Evolutionary conservation across 73 alveolate species (phyloP).

Genomic region (Blepharisma stoltei): DNA sequence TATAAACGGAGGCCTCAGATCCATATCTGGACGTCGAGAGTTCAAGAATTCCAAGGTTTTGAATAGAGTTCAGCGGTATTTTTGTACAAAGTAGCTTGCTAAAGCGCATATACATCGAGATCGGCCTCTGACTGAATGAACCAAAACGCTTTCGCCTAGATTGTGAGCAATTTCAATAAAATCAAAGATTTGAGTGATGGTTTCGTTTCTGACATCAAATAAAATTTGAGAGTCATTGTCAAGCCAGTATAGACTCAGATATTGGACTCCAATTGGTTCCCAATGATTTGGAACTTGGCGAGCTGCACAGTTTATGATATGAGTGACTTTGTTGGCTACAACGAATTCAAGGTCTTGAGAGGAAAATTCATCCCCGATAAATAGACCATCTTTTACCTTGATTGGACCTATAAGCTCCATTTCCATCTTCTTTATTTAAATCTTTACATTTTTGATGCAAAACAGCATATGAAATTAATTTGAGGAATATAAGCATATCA

Average conservation of each 20-base stretch:
- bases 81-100: slow-evolving; percentile 89
- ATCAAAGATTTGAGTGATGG: slow-evolving; percentile 80
- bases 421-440: slow-evolving; percentile 10
- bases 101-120: slow-evolving; percentile 91
- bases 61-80: slow-evolving; percentile 79
- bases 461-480: too few species aligned
- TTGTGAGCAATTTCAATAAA: slow-evolving; percentile 92
- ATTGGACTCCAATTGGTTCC: slow-evolving; percentile 90
- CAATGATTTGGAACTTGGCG: slow-evolving; percentile 85
- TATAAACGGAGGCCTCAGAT: slow-evolving; percentile 67
- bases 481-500: too few species aligned
- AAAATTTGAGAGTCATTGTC: slow-evolving; percentile 84
- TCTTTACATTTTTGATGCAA: too few species aligned
- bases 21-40: slow-evolving; percentile 82
- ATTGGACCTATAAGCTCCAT: slow-evolving; percentile 79
- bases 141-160: slow-evolving; percentile 94
- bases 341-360: slow-evolving; percentile 92
- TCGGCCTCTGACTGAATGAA: slow-evolving; percentile 96
- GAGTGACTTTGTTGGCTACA: slow-evolving; percentile 93
- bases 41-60: slow-evolving; percentile 78
- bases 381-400: slow-evolving; percentile 79
- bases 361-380: slow-evolving; percentile 85
- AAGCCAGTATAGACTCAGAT: slow-evolving; percentile 88
- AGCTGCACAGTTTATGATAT: slow-evolving; percentile 93
- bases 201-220: slow-evolving; percentile 88